Base-by-base conservation (phyloP, 495 filamentous ascomycete species). In the Acidiella bohemica region DNA sequence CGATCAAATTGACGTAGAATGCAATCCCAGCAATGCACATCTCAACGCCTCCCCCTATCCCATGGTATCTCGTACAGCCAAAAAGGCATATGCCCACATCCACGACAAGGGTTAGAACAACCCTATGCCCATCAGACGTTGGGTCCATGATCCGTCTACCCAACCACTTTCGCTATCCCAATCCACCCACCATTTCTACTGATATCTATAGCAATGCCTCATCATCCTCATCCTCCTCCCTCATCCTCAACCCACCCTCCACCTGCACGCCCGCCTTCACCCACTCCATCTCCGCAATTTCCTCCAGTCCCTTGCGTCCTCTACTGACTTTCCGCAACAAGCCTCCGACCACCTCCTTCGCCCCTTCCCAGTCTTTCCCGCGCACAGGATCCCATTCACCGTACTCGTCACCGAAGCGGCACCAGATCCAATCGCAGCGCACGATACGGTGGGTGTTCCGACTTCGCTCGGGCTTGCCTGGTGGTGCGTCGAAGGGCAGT, bases 381-480 rank as follows among this genome's bases (percentile, higher is more conserved):
- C 62, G 23, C n/a, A 17, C 62, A 4, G 58, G 50, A 44, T 73
- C 72, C 72, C 74, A 80, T 35, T 82, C 81, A 18, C 78, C 83
- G 24, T 85, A 80, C 20, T 72, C 70, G 41, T 79, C 75, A 7
- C 76, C 82, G 50, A 79, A 92, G 38, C 78, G 76, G 37, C 80
- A 76, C 90, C 90, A 97, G 16, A 78, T 70, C 90, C 90, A 97
- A 49, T 97, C 90, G 32, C 81, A 79, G 10, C 90, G 68, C 4
- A 92, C 90, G 41, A 97, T 95, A n/a, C 84, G 76, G 56, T 97
- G 92, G 22, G 78, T 82, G 0, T 84, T 86, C 7, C 82, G 71
- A 48, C 47, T 43, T 2, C 42, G 72, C 3, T 45, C 50, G 4
- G 44, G 44, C 68, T 51, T 82, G 39, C 72, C 67, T 28, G 77